These are phyloP conservation scores for Mortierella sp. DNA, from an alignment of 371 early-diverging fungal species.

Conservation along the genomic window DNA sequence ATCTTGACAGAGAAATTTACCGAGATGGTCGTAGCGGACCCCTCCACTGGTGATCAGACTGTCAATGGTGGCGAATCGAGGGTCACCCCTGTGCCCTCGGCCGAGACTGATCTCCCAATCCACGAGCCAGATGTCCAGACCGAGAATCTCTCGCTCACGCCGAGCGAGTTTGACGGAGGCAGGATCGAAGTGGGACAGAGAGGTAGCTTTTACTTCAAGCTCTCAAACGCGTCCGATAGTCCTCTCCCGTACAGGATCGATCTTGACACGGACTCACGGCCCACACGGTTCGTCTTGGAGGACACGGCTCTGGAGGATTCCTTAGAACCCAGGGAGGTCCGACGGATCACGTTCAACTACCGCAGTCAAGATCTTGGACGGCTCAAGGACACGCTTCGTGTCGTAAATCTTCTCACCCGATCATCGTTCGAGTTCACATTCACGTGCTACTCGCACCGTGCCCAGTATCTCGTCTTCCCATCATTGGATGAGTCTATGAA, in stretches of 20 bases:
- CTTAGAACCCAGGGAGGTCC: slow-evolving; percentile 64
- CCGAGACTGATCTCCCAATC: background rate
- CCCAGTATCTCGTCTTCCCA: slow-evolving; percentile 74
- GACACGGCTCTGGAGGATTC: slow-evolving; percentile 36
- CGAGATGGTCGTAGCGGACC: no score
- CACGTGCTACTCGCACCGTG: slow-evolving; percentile 66
- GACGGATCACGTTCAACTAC: slow-evolving; percentile 70
- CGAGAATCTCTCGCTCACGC: slow-evolving; percentile 58
- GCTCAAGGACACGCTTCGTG: slow-evolving; percentile 62
- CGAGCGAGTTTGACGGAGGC: slow-evolving; percentile 68
- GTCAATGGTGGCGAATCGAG: background rate
- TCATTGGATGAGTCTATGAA: slow-evolving; percentile 68
- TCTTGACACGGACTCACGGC: slow-evolving; percentile 16
- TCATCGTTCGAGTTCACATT: slow-evolving; percentile 63
- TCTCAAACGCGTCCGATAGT: slow-evolving; percentile 62
- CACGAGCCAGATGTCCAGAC: slow-evolving; percentile 14
- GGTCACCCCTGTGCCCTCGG: background rate
- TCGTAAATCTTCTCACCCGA: slow-evolving; percentile 57
- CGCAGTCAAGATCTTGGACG: slow-evolving; percentile 64
- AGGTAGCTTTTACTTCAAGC: slow-evolving; percentile 67
- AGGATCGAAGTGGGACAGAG: slow-evolving; percentile 66
- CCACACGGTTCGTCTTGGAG: slow-evolving; percentile 47
- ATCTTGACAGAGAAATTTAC: no score
- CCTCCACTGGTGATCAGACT: no score
- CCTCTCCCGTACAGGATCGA: slow-evolving; percentile 57